Evolutionary conservation across 2,329 filamentous ascomycete species (phyloP).

Genomic region (Trichoderma koningiopsis): DNA sequence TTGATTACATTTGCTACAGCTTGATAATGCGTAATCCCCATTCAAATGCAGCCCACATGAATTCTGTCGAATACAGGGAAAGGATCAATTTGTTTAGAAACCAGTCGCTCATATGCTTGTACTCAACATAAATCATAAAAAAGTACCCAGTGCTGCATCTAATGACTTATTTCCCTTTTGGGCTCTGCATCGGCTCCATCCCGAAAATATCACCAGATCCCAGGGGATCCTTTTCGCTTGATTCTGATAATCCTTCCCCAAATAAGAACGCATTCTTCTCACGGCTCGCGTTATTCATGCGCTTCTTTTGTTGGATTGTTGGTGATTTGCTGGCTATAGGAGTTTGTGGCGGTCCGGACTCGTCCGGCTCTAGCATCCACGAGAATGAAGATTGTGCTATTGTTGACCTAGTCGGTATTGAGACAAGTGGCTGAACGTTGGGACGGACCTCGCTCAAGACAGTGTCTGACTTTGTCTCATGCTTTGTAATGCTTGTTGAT

Average conservation of each 20-base stretch:
- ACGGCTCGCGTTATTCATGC: conserved; percentile 49
- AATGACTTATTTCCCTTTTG: conserved; percentile 30
- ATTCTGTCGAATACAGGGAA: neutral
- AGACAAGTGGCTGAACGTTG: conserved; percentile 35
- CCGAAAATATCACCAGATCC: conserved; percentile 57
- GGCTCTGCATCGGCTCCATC: conserved; percentile 50
- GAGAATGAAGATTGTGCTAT: conserved; percentile 76
- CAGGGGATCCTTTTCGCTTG: conserved; percentile 40
- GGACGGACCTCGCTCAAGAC: neutral
- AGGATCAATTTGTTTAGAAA: neutral
- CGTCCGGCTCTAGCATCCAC: conserved; percentile 71
- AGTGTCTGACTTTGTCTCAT: neutral
- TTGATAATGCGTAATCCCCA: neutral
- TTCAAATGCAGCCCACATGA: neutral
- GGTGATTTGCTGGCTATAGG: conserved; percentile 37
- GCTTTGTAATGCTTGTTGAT: neutral
- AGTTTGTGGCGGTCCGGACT: conserved; percentile 35
- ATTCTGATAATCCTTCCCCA: conserved; percentile 51
- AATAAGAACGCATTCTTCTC: conserved; percentile 63
- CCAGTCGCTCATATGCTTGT: neutral
- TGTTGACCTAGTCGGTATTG: conserved; percentile 63
- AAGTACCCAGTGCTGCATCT: neutral
- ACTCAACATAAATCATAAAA: neutral
- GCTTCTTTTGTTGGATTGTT: conserved; percentile 43
- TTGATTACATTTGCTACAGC: neutral